Percentiles rank a stretch among this genome's conserved stretches.
These are phyloP conservation scores for Crucibulum laeve DNA, from an alignment of 768 basidiomycete species.

Conservation along the genomic window DNA sequence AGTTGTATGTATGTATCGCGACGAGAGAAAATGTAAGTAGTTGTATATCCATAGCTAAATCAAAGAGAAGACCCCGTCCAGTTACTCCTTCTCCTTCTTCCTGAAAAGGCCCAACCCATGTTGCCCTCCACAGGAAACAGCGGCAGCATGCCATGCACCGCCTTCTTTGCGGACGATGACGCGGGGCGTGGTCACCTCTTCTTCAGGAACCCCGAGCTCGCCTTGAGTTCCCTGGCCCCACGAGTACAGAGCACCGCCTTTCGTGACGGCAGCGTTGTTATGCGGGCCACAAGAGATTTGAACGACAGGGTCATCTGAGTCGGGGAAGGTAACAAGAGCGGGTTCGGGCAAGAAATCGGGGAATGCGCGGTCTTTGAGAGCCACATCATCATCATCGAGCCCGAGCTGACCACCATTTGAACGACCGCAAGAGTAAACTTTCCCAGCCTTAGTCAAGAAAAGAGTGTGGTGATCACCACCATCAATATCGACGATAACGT, in stretches of 20 bases:
- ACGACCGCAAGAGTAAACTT: conserved; percentile 84
- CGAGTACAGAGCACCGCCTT: conserved; percentile 62
- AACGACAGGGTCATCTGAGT: conserved; percentile 57
- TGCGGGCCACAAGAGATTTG: conserved; percentile 67
- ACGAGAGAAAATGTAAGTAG: background rate
- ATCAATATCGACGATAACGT: conserved; percentile 63
- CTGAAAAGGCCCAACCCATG: conserved; percentile 72
- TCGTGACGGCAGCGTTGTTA: conserved; percentile 68
- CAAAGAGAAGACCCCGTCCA: background rate
- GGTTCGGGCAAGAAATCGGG: conserved; percentile 66
- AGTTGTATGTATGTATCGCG: too few relatives aligned
- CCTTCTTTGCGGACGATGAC: conserved; percentile 71
- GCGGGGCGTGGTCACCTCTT: conserved; percentile 59
- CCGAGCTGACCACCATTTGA: conserved; percentile 85
- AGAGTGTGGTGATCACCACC: conserved; percentile 89
- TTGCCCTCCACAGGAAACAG: conserved; percentile 74
- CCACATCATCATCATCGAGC: conserved; percentile 64
- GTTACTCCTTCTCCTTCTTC: conserved; percentile 39
- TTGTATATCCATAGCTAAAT: background rate
- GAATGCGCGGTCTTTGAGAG: conserved; percentile 48
- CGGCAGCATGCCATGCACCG: conserved; percentile 60
- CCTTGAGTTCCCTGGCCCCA: conserved; percentile 82
- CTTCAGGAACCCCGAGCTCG: conserved; percentile 64
- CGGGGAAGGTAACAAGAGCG: conserved; percentile 60
- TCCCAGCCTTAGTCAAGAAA: conserved; percentile 80